A percentile compares a stretch with the other conserved stretches of the same genome.
phyloP scores from a whole-genome alignment of 2,329 filamentous ascomycete species.

The Dryadomyces sulphureus region DNA sequence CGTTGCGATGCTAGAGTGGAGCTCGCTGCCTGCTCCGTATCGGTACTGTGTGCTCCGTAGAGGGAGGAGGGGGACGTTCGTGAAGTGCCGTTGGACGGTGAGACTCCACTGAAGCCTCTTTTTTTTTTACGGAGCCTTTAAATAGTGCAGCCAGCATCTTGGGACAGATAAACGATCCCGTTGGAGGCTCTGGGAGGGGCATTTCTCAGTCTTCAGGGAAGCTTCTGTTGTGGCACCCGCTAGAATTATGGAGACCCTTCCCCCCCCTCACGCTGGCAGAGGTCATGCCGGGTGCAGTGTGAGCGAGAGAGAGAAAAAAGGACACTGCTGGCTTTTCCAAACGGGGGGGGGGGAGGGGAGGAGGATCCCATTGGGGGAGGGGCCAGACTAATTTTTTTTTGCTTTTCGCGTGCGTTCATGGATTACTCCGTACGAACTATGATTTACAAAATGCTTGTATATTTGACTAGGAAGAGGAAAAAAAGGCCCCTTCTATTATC shows the following conservation, averaged over 20 bases:
- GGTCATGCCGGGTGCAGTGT: not conserved
- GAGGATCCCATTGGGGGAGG: not conserved
- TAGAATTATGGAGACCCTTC: conserved; percentile 1
- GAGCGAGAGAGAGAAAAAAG: no score
- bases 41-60: not conserved
- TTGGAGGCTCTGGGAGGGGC: conserved; percentile 2
- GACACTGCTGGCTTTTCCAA: not conserved
- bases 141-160: not conserved
- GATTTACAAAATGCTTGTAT: no score
- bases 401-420: not conserved
- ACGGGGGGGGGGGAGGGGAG: no score
- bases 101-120: not conserved
- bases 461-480: not conserved
- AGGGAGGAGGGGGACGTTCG: not conserved
- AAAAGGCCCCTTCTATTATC: not conserved
- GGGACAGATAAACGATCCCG: not conserved
- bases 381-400: not conserved
- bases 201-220: not conserved
- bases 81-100: not conserved
- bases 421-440: no score
- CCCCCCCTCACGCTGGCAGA: not conserved
- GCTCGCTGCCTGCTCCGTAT: no score
- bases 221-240: conserved; percentile 1
- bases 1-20: not conserved
- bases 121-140: not conserved